Evolutionary conservation across 495 filamentous ascomycete species (phyloP).

Genomic region (Hyaloscypha finlandica): DNA sequence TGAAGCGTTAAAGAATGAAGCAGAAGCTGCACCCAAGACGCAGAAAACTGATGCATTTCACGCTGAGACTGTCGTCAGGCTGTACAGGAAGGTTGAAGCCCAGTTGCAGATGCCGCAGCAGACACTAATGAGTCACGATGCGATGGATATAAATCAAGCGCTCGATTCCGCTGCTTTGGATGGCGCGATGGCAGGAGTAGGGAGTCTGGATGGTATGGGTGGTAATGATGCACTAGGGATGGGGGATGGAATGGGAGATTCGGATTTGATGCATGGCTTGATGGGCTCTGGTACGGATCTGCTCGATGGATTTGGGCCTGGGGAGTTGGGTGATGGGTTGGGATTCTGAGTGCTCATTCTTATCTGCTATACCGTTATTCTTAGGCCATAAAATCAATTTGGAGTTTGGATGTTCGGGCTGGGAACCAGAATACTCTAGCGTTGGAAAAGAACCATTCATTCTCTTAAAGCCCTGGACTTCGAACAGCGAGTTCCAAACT

Average conservation of each 20-base stretch:
- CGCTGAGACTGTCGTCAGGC: constrained; percentile 73
- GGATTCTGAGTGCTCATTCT: constrained; percentile 12
- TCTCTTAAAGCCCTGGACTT: too few relatives aligned
- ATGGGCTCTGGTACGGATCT: constrained; percentile 15
- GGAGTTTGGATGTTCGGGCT: too few relatives aligned
- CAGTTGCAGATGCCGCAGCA: constrained; percentile 38
- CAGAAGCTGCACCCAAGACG: constrained; percentile 61
- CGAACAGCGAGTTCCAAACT: too few relatives aligned
- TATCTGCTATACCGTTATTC: too few relatives aligned
- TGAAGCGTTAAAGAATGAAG: constrained; percentile 68
- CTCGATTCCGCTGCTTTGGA: constrained; percentile 11
- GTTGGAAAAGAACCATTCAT: too few relatives aligned
- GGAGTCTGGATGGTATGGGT: constrained; percentile 19
- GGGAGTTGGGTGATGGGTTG: constrained; percentile 18
- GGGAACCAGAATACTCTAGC: too few relatives aligned
- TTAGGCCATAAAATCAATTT: too few relatives aligned
- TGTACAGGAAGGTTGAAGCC: constrained; percentile 73
- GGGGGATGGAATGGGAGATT: constrained; percentile 22
- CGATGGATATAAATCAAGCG: constrained; percentile 28
- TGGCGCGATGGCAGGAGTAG: constrained; percentile 22
- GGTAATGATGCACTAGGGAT: constrained; percentile 17
- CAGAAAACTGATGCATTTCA: constrained; percentile 60
- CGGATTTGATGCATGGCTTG: constrained; percentile 29
- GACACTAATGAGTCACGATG: constrained; percentile 2
- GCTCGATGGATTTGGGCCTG: constrained; percentile 18